Base-by-base conservation (phyloP, 805 yeast species). In the Clavispora carvajalis region DNA sequence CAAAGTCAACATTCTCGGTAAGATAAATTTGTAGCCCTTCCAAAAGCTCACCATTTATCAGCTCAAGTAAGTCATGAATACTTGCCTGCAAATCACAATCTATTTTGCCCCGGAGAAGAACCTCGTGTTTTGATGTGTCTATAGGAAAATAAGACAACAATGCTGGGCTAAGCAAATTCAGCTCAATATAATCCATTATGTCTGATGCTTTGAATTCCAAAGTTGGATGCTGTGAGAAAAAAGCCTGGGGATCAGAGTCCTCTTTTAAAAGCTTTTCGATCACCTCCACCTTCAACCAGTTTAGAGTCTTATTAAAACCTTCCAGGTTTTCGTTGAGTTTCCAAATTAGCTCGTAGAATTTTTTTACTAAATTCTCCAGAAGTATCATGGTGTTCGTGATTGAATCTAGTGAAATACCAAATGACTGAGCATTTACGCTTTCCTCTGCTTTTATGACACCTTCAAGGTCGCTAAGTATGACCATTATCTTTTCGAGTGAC, bases 401-500 rank as follows among this genome's bases (percentile, higher is more conserved):
- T 5, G 31, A 21, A 2, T 35, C 36, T n/a, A 40, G 11, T 1
- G 37, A 26, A 11, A 49, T 44, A 3, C 54, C 54, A 23, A 44
- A 40, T 5, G 39, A 15, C 9, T 39, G 43, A 7, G 33, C 37
- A 19, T 36, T 34, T 21, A 37, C 19, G 18, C 35, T 33, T 3
- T 29, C 36, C 8, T 47, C 49, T 2, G 54, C 31, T 7, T 41
- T 40, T 6, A 51, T 37, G 3, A 67, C 37, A 3, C 79, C 71
- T 26, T 58, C 59, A 11, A 80, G 46, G 5, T 66, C 61, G n/a
- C 62, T 62, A 2, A 79, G 48, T 12, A 74, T 52, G 0, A 79
- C 54, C 2, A 82, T 58, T 23, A 79, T 47, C 40, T 80, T 71
- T 44, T 84, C 88, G 18, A 74, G 54, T 0, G 80, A 69, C 3